phyloP scores from a whole-genome alignment of 495 filamentous ascomycete genomes.

The Hypoxylon intermedium region DNA sequence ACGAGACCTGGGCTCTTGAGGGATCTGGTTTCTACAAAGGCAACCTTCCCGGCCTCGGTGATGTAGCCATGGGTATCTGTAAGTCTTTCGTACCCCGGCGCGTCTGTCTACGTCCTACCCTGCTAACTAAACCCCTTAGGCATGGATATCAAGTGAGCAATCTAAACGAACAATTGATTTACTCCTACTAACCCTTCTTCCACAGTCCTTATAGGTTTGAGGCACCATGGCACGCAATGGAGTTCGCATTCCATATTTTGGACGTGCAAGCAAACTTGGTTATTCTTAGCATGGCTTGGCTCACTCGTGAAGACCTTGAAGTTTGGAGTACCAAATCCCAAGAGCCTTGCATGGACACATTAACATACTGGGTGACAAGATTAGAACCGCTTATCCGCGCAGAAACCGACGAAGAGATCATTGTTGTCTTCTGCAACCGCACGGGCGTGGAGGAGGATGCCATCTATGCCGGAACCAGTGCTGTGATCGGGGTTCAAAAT shows the following conservation, averaged over 20 bases:
- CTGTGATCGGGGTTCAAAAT: constrained; percentile 74
- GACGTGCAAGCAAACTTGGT: constrained; percentile 71
- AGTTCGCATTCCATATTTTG: constrained; percentile 84
- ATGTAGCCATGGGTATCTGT: constrained; percentile 86
- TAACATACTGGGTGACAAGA: constrained; percentile 89
- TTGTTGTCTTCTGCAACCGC: constrained; percentile 86
- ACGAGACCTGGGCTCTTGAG: constrained; percentile 89
- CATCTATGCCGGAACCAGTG: constrained; percentile 85
- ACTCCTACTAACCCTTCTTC: constrained; percentile 21
- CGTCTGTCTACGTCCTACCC: background rate
- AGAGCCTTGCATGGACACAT: constrained; percentile 78
- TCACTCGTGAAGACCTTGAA: constrained; percentile 64
- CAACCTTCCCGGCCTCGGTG: constrained; percentile 58
- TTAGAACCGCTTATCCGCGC: constrained; percentile 74
- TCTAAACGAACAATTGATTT: constrained; percentile 3
- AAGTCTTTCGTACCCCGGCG: constrained; percentile 59
- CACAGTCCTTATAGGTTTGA: constrained; percentile 73
- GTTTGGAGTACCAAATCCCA: constrained; percentile 49
- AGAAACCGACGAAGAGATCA: constrained; percentile 65
- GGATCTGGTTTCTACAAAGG: constrained; percentile 69
- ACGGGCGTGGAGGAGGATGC: constrained; percentile 71
- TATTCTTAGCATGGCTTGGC: constrained; percentile 89
- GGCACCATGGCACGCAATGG: constrained; percentile 78
- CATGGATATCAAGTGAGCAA: constrained; percentile 71
- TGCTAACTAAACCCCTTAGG: constrained; percentile 46